phyloP scores from a whole-genome alignment of 2,329 filamentous ascomycete genomes.

The Penicillium sp. region DNA sequence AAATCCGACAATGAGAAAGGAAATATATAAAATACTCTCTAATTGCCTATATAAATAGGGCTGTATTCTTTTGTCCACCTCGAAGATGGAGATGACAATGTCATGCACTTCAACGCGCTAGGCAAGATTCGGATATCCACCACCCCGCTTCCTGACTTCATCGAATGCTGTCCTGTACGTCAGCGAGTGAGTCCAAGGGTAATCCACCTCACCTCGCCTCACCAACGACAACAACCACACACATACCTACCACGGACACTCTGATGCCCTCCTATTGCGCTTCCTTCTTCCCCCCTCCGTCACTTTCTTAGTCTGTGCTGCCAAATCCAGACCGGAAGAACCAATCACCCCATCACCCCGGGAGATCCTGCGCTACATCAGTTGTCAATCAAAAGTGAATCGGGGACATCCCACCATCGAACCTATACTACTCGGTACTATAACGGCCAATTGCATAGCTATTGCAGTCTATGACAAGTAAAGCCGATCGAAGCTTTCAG shows the following conservation, averaged over 20 bases:
- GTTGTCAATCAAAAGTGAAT: neutral
- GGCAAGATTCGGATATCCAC: neutral
- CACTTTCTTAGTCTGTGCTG: neutral
- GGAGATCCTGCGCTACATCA: neutral
- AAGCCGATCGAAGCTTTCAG: neutral
- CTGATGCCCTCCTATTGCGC: neutral
- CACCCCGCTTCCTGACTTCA: slow-evolving; percentile 14
- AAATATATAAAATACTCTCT: too few species aligned
- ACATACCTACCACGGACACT: neutral
- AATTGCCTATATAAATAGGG: too few species aligned
- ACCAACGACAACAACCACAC: neutral
- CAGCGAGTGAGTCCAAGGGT: neutral
- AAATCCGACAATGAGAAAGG: too few species aligned
- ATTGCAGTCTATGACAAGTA: neutral
- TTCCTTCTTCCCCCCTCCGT: neutral
- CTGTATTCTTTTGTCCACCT: too few species aligned
- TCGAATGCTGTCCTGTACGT: slow-evolving; percentile 9
- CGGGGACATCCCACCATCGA: neutral
- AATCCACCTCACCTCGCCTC: neutral
- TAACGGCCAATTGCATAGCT: neutral
- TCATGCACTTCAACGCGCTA: neutral
- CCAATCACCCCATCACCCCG: neutral
- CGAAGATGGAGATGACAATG: too few species aligned
- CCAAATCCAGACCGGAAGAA: neutral
- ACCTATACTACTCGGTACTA: neutral